Conservation (phyloP, 2,329 filamentous ascomycete genomes). For the Beauveria brongniartii region DNA sequence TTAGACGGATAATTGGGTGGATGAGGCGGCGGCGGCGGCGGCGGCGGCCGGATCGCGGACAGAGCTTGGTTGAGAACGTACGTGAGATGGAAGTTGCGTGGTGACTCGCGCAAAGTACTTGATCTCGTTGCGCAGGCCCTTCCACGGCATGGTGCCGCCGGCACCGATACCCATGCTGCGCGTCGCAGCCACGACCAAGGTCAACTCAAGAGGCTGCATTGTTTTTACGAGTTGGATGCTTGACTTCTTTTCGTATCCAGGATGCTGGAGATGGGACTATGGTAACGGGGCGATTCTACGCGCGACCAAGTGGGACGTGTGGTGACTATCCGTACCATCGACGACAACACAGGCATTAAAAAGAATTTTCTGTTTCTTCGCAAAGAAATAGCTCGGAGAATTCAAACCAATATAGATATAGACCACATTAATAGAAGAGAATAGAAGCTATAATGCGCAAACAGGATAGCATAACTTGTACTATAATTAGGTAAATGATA, state of each 20-base stretch:
- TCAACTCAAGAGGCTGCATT: slow-evolving; percentile 52
- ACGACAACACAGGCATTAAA: too few relatives aligned
- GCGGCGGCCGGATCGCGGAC: too few relatives aligned
- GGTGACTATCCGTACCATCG: not conserved
- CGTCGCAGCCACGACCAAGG: slow-evolving; percentile 93
- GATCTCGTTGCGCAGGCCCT: slow-evolving; percentile 83
- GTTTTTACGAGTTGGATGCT: not conserved
- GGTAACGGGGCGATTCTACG: not conserved
- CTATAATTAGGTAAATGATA: too few relatives aligned
- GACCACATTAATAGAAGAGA: too few relatives aligned
- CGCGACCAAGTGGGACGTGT: slow-evolving; percentile 8
- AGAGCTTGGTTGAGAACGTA: slow-evolving; percentile 16
- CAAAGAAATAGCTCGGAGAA: too few relatives aligned
- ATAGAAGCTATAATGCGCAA: too few relatives aligned
- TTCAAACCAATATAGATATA: too few relatives aligned
- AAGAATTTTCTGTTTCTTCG: too few relatives aligned
- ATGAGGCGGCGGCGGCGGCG: too few relatives aligned
- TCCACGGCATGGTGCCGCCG: slow-evolving; percentile 77
- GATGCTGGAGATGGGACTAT: not conserved
- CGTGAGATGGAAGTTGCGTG: slow-evolving; percentile 48
- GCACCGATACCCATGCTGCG: slow-evolving; percentile 81
- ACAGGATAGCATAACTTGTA: too few relatives aligned
- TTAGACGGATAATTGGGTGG: too few relatives aligned
- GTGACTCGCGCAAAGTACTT: slow-evolving; percentile 89
- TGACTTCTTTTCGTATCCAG: not conserved